These are phyloP conservation scores for Trichoderma sp. DNA, from an alignment of 2,329 filamentous ascomycete species.

Conservation along the genomic window DNA sequence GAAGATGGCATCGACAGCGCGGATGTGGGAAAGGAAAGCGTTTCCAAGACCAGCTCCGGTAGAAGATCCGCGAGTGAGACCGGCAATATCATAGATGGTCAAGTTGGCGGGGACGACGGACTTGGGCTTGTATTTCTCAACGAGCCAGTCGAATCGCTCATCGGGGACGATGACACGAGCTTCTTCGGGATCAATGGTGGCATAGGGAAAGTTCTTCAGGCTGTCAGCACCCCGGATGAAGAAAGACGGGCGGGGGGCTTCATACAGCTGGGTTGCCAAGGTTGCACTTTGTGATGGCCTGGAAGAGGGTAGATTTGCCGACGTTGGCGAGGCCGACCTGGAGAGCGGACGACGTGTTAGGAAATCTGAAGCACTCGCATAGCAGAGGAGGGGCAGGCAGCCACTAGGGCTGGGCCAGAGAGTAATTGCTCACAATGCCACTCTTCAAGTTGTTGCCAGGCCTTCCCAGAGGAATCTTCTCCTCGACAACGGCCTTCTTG, in stretches of 20 bases:
- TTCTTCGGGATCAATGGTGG: conserved; percentile 98
- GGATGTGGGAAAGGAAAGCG: conserved; percentile 96
- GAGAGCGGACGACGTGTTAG: conserved; percentile 24
- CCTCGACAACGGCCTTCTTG: conserved; percentile 87
- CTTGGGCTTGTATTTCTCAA: conserved; percentile 96
- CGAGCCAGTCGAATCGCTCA: conserved; percentile 93
- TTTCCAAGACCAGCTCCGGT: conserved; percentile 97
- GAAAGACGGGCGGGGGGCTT: conserved; percentile 37
- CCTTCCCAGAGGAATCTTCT: conserved; percentile 94
- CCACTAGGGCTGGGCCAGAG: conserved; percentile 10
- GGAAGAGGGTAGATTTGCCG: conserved; percentile 98
- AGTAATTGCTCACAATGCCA: conserved; percentile 74
- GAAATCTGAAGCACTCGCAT: conserved; percentile 7
- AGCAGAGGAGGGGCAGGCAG: not conserved
- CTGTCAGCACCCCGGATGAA: conserved; percentile 42
- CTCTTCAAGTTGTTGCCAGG: conserved; percentile 98
- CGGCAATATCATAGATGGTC: conserved; percentile 98
- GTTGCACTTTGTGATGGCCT: conserved; percentile 96
- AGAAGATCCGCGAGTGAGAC: conserved; percentile 90
- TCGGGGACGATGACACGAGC: conserved; percentile 96
- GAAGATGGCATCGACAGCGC: conserved; percentile 97
- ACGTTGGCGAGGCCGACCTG: conserved; percentile 98
- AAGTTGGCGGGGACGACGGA: conserved; percentile 94
- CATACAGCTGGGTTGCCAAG: conserved; percentile 94
- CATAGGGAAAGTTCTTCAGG: conserved; percentile 90